Percentiles rank a stretch among this genome's conserved stretches.
phyloP scores from a whole-genome alignment of 352 stramenopile species.

The Globisporangium barbulae region DNA sequence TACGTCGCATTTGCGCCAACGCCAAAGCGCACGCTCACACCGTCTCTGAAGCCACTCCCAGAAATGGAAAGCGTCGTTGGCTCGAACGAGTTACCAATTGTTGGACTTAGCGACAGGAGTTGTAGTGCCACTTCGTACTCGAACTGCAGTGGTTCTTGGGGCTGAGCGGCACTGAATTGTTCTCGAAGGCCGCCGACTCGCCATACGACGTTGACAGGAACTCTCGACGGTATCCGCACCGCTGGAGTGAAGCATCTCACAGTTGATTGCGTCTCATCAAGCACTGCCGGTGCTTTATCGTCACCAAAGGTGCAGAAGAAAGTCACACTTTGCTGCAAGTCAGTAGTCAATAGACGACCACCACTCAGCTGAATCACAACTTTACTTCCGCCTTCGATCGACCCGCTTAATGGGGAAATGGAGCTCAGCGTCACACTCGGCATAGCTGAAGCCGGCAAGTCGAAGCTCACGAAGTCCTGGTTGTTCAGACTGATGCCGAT shows the following conservation, averaged over 20 bases:
- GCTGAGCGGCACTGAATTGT: conserved; percentile 13
- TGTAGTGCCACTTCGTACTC: conserved; percentile 23
- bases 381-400: conserved; percentile 29
- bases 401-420: conserved; percentile 25
- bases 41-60: conserved; percentile 25
- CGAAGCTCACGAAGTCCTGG: conserved; percentile 30
- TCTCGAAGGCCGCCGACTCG: conserved; percentile 19
- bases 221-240: background rate
- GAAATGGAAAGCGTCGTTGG: conserved; percentile 24
- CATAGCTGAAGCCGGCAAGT: conserved; percentile 10
- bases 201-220: conserved; percentile 31
- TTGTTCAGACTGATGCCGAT: conserved; percentile 41
- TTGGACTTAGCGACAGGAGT: conserved; percentile 20
- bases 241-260: conserved; percentile 23
- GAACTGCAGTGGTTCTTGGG: conserved; percentile 17
- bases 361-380: conserved; percentile 26
- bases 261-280: conserved; percentile 10
- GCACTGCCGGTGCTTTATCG: conserved; percentile 20
- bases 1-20: conserved; percentile 9
- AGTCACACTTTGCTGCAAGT: background rate
- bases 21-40: conserved; percentile 27
- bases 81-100: conserved; percentile 21
- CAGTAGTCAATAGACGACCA: conserved; percentile 1
- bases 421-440: conserved; percentile 21
- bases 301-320: conserved; percentile 40